Evolutionary conservation across 345 rosid species (phyloP).

Genomic region (Lepidium aucheri): DNA sequence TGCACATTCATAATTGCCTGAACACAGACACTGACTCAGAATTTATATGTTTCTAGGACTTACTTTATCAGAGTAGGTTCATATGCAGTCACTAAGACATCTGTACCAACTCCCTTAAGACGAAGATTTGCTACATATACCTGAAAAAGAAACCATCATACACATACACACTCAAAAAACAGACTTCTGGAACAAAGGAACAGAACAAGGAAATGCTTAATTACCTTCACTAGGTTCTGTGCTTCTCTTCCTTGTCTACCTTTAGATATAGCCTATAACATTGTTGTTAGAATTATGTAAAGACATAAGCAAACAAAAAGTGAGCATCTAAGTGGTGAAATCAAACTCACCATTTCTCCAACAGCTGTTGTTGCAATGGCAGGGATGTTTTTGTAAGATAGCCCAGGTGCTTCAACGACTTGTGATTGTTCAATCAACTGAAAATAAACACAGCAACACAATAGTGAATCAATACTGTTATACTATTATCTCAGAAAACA

Average conservation of each 20-base stretch:
- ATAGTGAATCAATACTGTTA: too few species aligned
- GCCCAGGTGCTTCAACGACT: constrained; percentile 45
- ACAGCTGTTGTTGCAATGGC: constrained; percentile 49
- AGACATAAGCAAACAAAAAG: background rate
- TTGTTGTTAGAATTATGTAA: background rate
- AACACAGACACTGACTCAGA: background rate
- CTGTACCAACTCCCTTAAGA: constrained; percentile 68
- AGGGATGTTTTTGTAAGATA: constrained; percentile 38
- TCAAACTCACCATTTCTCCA: constrained; percentile 65
- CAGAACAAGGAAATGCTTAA: background rate
- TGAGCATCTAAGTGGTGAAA: background rate
- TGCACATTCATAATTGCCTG: background rate
- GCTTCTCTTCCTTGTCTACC: constrained; percentile 94
- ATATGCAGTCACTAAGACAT: constrained; percentile 60
- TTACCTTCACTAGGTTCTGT: constrained; percentile 63
- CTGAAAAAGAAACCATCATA: constrained; percentile 26
- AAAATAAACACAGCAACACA: background rate
- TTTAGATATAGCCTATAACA: constrained; percentile 59
- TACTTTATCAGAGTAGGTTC: constrained; percentile 69
- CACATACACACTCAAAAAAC: constrained; percentile 9
- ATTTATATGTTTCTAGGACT: constrained; percentile 11
- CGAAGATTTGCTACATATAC: constrained; percentile 77
- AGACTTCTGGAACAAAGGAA: background rate
- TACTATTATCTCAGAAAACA: too few species aligned
- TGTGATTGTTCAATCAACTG: constrained; percentile 71